Evolutionary conservation across 148 eudicot genomes (phyloP).

Genomic region (Camellia japonica): DNA sequence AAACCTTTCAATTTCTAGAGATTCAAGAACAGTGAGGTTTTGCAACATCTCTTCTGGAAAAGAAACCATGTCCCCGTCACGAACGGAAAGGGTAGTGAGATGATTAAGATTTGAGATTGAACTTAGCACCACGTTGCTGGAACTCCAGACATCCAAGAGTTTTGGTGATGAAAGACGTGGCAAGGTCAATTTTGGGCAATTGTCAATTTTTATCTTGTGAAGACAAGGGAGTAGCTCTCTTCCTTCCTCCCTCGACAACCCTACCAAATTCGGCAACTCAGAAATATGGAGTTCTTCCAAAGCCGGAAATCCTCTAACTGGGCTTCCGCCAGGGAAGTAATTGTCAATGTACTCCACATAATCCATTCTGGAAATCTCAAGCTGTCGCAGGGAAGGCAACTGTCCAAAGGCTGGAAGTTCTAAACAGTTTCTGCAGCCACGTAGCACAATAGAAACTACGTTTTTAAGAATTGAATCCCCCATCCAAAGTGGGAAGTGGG

Average conservation of each 20-base stretch:
- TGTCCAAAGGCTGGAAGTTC: not conserved
- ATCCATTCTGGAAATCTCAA: not conserved
- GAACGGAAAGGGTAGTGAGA: not conserved
- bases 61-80: not conserved
- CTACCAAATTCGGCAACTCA: not conserved
- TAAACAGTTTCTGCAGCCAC: not conserved
- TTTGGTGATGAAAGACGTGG: not conserved
- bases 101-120: not conserved
- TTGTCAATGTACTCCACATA: not conserved
- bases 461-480: not conserved
- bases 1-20: not conserved
- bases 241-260: not conserved
- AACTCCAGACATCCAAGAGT: not conserved
- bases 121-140: not conserved
- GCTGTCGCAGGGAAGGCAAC: not conserved
- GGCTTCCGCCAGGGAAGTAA: not conserved
- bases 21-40: not conserved
- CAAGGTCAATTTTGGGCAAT: not conserved
- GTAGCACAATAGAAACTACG: not conserved
- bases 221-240: not conserved
- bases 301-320: not conserved
- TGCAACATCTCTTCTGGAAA: constrained; percentile 8
- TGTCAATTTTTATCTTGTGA: not conserved
- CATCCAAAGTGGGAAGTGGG: not conserved
- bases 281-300: not conserved